Evolutionary conservation across 371 early-diverging fungal genomes (phyloP).

Genomic region (Choanephora cucurbitarum): DNA sequence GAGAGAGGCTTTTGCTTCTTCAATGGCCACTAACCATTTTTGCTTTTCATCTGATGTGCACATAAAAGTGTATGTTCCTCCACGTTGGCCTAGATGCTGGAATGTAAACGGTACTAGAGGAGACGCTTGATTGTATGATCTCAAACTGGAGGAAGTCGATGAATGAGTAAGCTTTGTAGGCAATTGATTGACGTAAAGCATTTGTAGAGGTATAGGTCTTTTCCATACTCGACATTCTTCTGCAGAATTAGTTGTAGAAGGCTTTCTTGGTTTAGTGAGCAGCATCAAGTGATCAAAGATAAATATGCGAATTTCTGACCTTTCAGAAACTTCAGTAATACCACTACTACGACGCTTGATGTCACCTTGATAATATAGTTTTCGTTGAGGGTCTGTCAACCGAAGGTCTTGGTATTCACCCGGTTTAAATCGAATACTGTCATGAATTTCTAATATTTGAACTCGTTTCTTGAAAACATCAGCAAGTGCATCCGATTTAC

Average conservation of each 20-base stretch:
- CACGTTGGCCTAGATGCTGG: slow-evolving; percentile 28
- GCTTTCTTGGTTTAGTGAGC: slow-evolving; percentile 64
- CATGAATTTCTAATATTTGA: slow-evolving; percentile 37
- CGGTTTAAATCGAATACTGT: slow-evolving; percentile 41
- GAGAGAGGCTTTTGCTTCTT: slow-evolving; percentile 57
- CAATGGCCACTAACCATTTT: slow-evolving; percentile 77
- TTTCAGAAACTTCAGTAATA: slow-evolving; percentile 56
- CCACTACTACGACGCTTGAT: slow-evolving; percentile 65
- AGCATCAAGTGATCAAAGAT: slow-evolving; percentile 85
- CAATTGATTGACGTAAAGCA: slow-evolving; percentile 33
- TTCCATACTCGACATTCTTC: slow-evolving; percentile 57
- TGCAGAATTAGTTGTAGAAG: slow-evolving; percentile 29
- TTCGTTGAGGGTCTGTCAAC: slow-evolving; percentile 67
- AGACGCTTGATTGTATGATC: slow-evolving; percentile 3
- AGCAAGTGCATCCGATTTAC: slow-evolving; percentile 34
- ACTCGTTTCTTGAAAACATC: slow-evolving; percentile 30
- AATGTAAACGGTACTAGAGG: slow-evolving; percentile 10
- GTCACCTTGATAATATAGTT: slow-evolving; percentile 72
- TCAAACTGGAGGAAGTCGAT: slow-evolving; percentile 15
- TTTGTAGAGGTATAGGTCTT: slow-evolving; percentile 59
- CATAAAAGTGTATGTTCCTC: slow-evolving; percentile 19
- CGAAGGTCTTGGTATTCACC: slow-evolving; percentile 60
- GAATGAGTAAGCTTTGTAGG: slow-evolving; percentile 27
- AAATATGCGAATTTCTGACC: slow-evolving; percentile 67
- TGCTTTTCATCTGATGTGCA: slow-evolving; percentile 67